Base-by-base conservation (phyloP, 495 filamentous ascomycete species). In the Mytilinidion resinicola region DNA sequence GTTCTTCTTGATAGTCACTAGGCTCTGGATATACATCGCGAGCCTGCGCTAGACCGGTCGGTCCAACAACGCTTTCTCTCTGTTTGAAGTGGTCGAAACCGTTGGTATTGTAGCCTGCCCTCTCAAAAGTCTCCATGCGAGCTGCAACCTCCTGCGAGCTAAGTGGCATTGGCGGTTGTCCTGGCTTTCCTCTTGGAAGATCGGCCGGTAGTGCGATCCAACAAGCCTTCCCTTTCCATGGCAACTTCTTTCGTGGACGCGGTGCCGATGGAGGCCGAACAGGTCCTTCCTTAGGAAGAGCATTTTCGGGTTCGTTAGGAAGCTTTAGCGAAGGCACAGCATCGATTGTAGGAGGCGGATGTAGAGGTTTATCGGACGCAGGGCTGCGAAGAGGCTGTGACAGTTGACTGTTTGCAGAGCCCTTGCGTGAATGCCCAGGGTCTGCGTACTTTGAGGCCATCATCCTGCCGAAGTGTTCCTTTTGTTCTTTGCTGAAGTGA, bases 11-110 rank as follows among this genome's bases (percentile, higher is more conserved):
- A 4, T 85, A 56, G 43, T 91, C 85, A 8, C 72, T 74, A 25
- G 80, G 74, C 57, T 86, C 81, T 11, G 91, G 93, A 77, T 84
- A 95, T 34, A 85, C 72, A 19, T 79, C 78, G 55, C 87, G 82
- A 69, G 87, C 95, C 63, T 91, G 82, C 7, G 59, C 48, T 19
- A 25, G 46, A 42, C 25, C 39, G 42, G 10, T 39, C 12, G 39
- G 37, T 15, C 20, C 60, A 8, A 11, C 30, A 36, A 37, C 9
- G 11, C n/a, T 53, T 15, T 52, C 50, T 7, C 15, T 35, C 14
- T 41, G 58, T 14, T 53, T 39, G 37, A 52, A 52, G 11, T 61
- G 36, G 44, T 57, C 85, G 70, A 93, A 95, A 0, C 89, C 89
- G 5, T 77, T 73, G 41, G 79, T 80, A 69, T 88, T 79, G 66